Percentiles rank a stretch among this genome's conserved stretches.
These are phyloP conservation scores for Cephalotrichum gorgonifer DNA, from an alignment of 2,329 filamentous ascomycete genomes.

Conservation along the genomic window DNA sequence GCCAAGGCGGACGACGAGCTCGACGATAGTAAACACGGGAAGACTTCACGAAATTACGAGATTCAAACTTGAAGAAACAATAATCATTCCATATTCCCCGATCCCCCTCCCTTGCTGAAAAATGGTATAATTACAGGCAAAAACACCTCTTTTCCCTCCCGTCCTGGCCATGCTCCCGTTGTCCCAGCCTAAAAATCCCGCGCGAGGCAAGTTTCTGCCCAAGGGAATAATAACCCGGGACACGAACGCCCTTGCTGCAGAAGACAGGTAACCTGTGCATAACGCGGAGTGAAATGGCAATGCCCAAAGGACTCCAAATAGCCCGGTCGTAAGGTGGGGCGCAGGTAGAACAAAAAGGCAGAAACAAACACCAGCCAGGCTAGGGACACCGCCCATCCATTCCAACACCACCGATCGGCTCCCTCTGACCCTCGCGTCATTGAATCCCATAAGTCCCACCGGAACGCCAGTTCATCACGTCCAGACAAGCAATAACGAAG, in stretches of 20 bases:
- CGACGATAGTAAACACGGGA: neutral
- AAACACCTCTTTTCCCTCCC: neutral
- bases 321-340: too few relatives aligned
- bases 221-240: neutral
- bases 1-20: neutral
- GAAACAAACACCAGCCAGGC: neutral
- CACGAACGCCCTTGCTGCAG: too few relatives aligned
- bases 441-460: conserved; percentile 3
- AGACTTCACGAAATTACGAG: neutral
- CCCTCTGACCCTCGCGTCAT: too few relatives aligned
- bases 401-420: neutral
- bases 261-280: too few relatives aligned
- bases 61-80: neutral
- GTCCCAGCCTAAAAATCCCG: neutral
- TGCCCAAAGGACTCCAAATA: too few relatives aligned
- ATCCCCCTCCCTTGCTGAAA: neutral
- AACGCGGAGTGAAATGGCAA: too few relatives aligned
- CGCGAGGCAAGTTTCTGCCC: too few relatives aligned
- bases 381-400: too few relatives aligned
- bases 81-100: neutral
- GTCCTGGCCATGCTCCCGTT: neutral
- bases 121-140: conserved; percentile 5
- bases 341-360: conserved; percentile 1
- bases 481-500: neutral
- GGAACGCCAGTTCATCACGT: conserved; percentile 3